Percentiles rank a stretch among this genome's conserved stretches.
These are phyloP conservation scores for Mortierella polycephala DNA, from an alignment of 371 early-diverging fungal species.

Conservation along the genomic window DNA sequence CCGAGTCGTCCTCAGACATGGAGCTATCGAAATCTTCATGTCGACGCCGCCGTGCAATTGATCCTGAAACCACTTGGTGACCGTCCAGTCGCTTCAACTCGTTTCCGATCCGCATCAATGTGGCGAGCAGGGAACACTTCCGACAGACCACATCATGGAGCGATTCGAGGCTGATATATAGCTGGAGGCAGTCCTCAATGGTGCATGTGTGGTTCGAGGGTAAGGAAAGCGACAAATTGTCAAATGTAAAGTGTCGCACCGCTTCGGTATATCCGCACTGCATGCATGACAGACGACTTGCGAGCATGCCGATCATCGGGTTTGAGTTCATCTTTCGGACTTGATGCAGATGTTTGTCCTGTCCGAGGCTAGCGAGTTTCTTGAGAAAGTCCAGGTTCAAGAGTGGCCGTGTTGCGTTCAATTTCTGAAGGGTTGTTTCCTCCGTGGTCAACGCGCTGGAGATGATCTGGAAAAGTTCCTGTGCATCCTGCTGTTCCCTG, in stretches of 20 bases:
- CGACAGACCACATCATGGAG: constrained; percentile 80
- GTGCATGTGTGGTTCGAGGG: constrained; percentile 64
- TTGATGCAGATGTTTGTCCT: constrained; percentile 6
- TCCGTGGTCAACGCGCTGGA: constrained; percentile 83
- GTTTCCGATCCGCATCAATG: constrained; percentile 61
- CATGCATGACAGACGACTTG: constrained; percentile 80
- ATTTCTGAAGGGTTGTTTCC: constrained; percentile 53
- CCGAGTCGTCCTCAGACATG: neutral
- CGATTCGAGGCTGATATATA: constrained; percentile 77
- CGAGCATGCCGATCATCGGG: constrained; percentile 81
- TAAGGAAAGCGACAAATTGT: constrained; percentile 80
- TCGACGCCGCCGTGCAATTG: neutral
- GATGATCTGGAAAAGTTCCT: constrained; percentile 92
- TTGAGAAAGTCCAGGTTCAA: constrained; percentile 34
- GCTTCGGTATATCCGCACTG: constrained; percentile 86
- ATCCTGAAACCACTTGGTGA: neutral
- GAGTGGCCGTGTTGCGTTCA: constrained; percentile 26
- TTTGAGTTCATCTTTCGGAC: constrained; percentile 52
- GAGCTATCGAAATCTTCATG: constrained; percentile 10
- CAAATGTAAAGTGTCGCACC: constrained; percentile 85
- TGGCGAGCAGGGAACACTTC: constrained; percentile 75
- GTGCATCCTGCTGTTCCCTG: constrained; percentile 92
- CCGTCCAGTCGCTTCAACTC: constrained; percentile 47
- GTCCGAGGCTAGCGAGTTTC: constrained; percentile 18
- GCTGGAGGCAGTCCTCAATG: constrained; percentile 72